Base-by-base conservation (phyloP, 2,329 filamentous ascomycete species). In the Trichoderma atrobrunneum region DNA sequence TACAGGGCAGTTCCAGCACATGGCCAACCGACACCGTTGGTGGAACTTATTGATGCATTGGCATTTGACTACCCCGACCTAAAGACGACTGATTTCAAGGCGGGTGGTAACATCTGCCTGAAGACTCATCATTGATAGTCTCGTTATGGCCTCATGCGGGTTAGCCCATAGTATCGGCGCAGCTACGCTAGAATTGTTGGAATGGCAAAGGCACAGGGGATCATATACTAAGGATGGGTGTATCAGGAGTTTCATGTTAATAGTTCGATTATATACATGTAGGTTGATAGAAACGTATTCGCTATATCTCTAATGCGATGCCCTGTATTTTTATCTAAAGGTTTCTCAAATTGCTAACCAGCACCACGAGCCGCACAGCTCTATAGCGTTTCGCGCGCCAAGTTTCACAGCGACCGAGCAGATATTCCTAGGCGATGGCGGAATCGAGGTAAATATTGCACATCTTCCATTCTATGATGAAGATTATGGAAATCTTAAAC, bases 191-290 rank as follows among this genome's bases (percentile, higher is more conserved):
- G 7, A 39, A 39, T 16, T 16, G 34, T 18, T 39, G 39, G 7
- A 43, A 3, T n/a, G 39, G 39, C 3, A 43, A 10, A 43, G 7
- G 1, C 7, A 43, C 0, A 10, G 18, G 3, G 7, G 18, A 2
- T n/a, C 0, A 8, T n/a, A 21, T 10, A 51, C n/a, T 12, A n/a
- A 21, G 1, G 43, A 12, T 51, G 0, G 0, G 1, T 51, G n/a
- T 12, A 51, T 51, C 1, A n/a, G n/a, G 21, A 8, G 7, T n/a
- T 43, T 51, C n/a, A 12, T 4, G 7, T 43, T n/a, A 43, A 43
- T n/a, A n/a, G 18, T 5, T 43, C n/a, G 2, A 43, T 43, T 18
- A 7, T 43, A n/a, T 8, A 43, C 16, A 43, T n/a, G 16, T 36
- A n/a, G 16, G 16, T 7, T n/a, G n/a, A 3, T 51, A 51, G n/a